Conservation (phyloP, 805 yeast species). For the Suhomyces vadensis region DNA sequence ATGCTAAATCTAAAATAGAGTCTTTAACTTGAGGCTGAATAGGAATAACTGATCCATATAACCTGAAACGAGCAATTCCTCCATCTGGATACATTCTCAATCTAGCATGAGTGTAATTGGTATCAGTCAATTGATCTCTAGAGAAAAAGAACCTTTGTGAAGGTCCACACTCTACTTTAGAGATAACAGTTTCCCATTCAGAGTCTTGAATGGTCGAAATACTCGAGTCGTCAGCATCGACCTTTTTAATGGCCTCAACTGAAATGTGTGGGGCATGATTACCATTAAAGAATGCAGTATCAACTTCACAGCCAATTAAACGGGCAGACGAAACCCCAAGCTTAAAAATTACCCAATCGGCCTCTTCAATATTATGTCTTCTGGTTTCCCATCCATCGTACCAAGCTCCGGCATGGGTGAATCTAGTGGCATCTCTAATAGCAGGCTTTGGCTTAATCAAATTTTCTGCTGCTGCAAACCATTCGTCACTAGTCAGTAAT, state of each 20-base stretch:
- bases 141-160: slow-evolving; percentile 80
- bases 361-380: slow-evolving; percentile 81
- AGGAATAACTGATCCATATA: slow-evolving; percentile 84
- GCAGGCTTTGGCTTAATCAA: slow-evolving; percentile 81
- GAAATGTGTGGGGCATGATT: slow-evolving; percentile 91
- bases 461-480: slow-evolving; percentile 93
- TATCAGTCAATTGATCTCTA: slow-evolving; percentile 56
- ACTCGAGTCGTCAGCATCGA: slow-evolving; percentile 30
- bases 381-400: slow-evolving; percentile 99
- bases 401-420: slow-evolving; percentile 91
- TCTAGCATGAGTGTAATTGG: slow-evolving; percentile 74
- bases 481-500: slow-evolving; percentile 75
- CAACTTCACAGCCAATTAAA: slow-evolving; percentile 82
- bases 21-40: slow-evolving; percentile 51
- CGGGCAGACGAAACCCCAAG: slow-evolving; percentile 83
- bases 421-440: slow-evolving; percentile 75
- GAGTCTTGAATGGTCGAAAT: slow-evolving; percentile 20
- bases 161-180: slow-evolving; percentile 83
- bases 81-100: slow-evolving; percentile 97
- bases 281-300: slow-evolving; percentile 92
- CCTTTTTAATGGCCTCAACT: slow-evolving; percentile 64
- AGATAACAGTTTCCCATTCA: slow-evolving; percentile 72
- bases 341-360: slow-evolving; percentile 84
- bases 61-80: slow-evolving; percentile 92
- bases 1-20: slow-evolving; percentile 69